A percentile compares a stretch with the other conserved stretches of the same genome.
Conservation (phyloP, 495 filamentous ascomycete species). For the Xylaria venustula region DNA sequence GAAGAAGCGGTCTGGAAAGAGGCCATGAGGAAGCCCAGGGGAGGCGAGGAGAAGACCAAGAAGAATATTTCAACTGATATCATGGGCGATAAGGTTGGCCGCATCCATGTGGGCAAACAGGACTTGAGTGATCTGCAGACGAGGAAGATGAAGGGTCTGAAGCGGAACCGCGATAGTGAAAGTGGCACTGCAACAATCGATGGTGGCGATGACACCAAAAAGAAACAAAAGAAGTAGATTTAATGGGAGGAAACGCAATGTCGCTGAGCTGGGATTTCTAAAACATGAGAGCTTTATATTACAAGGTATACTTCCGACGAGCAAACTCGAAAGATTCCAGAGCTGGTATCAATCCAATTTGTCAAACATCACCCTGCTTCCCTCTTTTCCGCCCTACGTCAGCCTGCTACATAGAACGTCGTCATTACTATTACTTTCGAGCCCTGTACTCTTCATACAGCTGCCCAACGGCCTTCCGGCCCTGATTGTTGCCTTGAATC, state of each 20-base stretch:
- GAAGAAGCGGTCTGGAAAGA: constrained; percentile 80
- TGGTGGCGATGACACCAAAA: constrained; percentile 20
- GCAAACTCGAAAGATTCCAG: too few relatives aligned
- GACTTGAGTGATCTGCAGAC: constrained; percentile 87
- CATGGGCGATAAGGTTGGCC: constrained; percentile 93
- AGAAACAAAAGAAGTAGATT: constrained; percentile 25
- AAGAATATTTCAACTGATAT: constrained; percentile 92
- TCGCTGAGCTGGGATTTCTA: too few relatives aligned
- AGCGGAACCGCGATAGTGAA: constrained; percentile 66
- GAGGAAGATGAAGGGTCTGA: constrained; percentile 98
- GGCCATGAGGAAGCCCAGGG: constrained; percentile 80
- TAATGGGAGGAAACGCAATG: background rate
- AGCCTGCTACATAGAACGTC: too few relatives aligned
- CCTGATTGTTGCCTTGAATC: constrained; percentile 23
- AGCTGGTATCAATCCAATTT: too few relatives aligned
- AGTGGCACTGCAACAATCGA: constrained; percentile 30
- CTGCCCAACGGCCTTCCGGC: constrained; percentile 19
- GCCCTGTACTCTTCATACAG: constrained; percentile 23
- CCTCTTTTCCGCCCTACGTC: too few relatives aligned
- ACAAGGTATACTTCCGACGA: background rate
- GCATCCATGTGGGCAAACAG: constrained; percentile 89
- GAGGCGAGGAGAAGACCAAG: constrained; percentile 73
- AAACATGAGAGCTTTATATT: too few relatives aligned
- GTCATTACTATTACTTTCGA: background rate
- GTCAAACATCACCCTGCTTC: too few relatives aligned